Conservation (phyloP, 2,329 filamentous ascomycete genomes). For the Botrytis paeoniae region DNA sequence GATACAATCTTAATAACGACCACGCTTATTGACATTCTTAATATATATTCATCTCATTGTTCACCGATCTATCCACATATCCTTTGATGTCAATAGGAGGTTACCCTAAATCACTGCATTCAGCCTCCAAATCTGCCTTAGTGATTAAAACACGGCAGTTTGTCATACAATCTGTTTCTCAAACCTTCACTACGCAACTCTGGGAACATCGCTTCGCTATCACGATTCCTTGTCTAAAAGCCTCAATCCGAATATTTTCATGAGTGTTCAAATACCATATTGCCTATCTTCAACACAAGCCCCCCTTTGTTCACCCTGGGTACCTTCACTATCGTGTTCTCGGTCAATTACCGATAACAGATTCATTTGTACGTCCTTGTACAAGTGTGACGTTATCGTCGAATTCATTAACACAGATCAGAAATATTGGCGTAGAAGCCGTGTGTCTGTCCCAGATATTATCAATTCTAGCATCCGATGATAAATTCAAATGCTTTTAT, state of each 20-base stretch:
- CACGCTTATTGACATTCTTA: background rate
- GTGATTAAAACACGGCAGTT: conserved; percentile 7
- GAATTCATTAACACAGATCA: background rate
- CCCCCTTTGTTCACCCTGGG: background rate
- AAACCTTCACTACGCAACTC: background rate
- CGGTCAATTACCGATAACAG: conserved; percentile 1
- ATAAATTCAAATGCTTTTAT: conserved; percentile 1
- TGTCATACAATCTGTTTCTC: background rate
- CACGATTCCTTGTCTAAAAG: conserved; percentile 1
- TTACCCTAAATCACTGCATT: conserved; percentile 1
- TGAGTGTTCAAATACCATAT: background rate
- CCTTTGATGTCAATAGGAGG: background rate
- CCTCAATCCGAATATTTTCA: background rate
- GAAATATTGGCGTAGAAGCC: background rate
- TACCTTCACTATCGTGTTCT: background rate
- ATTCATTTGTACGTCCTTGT: background rate
- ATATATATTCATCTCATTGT: background rate
- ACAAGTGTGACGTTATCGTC: background rate
- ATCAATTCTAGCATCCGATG: background rate
- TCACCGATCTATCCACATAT: background rate
- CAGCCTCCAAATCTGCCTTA: background rate
- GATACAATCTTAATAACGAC: background rate
- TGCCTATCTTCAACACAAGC: background rate
- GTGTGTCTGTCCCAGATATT: background rate
- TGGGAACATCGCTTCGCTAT: background rate